Conservation (phyloP, 306 rosid genomes). For the Hippophae tibetana region DNA sequence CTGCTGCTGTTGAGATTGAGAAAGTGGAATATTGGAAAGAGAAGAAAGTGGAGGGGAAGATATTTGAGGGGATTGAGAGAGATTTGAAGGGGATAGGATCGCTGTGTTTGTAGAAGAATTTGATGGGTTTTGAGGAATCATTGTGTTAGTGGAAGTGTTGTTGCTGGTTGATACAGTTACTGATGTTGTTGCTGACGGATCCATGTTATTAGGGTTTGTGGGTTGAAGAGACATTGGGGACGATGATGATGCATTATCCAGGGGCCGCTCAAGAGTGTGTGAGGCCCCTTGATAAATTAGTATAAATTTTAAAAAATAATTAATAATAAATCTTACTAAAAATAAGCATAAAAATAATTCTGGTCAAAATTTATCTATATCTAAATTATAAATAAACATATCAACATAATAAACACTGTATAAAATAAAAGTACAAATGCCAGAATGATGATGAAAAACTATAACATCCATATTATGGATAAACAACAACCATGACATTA, state of each 20-base stretch:
- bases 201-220: constrained; percentile 21
- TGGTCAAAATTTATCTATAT: too few species aligned
- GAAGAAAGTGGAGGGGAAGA: constrained; percentile 46
- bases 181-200: constrained; percentile 20
- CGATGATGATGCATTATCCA: constrained; percentile 14
- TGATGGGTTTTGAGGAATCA: constrained; percentile 28
- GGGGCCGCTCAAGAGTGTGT: too few species aligned
- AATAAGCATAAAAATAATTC: too few species aligned
- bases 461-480: too few species aligned
- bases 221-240: constrained; percentile 37
- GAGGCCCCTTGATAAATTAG: too few species aligned
- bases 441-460: too few species aligned
- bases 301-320: too few species aligned
- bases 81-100: constrained; percentile 37
- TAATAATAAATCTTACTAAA: too few species aligned
- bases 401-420: too few species aligned
- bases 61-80: constrained; percentile 51
- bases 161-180: constrained; percentile 5
- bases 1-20: constrained; percentile 36
- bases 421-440: too few species aligned
- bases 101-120: constrained; percentile 29
- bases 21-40: constrained; percentile 31
- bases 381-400: too few species aligned
- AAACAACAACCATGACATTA: too few species aligned
- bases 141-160: constrained; percentile 10